phyloP scores from a whole-genome alignment of 768 basidiomycete genomes.

The Kwoniella mangroviensis region DNA sequence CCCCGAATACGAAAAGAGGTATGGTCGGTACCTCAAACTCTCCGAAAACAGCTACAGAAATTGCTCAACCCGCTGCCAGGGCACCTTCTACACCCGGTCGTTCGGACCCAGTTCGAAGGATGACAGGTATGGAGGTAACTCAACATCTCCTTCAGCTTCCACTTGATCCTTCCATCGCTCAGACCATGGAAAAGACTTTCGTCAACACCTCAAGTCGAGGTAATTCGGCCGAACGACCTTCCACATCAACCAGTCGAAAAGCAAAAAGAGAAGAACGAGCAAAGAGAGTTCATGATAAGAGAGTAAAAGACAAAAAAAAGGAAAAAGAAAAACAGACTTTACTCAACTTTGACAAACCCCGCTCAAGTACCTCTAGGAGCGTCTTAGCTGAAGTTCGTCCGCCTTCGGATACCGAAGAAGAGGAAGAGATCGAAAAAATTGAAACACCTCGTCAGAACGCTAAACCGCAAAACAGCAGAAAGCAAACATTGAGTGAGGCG shows the following conservation, averaged over 20 bases:
- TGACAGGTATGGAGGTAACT: constrained; percentile 12
- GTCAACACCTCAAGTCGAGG: neutral
- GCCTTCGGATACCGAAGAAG: neutral
- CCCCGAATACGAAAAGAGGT: too few species aligned
- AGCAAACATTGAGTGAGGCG: neutral
- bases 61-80: neutral
- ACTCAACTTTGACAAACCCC: neutral
- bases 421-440: neutral
- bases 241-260: neutral
- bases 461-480: neutral
- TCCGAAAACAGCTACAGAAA: too few species aligned
- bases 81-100: neutral
- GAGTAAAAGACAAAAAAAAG: neutral
- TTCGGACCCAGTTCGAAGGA: neutral
- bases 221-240: neutral
- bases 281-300: constrained; percentile 8
- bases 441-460: neutral
- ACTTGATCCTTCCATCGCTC: neutral
- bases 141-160: constrained; percentile 3
- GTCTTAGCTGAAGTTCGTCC: neutral
- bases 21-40: too few species aligned
- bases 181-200: neutral
- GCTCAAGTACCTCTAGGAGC: neutral
- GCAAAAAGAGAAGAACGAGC: neutral
- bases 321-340: neutral